Conservation (phyloP, 225 moss, liverwort and hornwort species). For the Pseudisothecium myosuroides region DNA sequence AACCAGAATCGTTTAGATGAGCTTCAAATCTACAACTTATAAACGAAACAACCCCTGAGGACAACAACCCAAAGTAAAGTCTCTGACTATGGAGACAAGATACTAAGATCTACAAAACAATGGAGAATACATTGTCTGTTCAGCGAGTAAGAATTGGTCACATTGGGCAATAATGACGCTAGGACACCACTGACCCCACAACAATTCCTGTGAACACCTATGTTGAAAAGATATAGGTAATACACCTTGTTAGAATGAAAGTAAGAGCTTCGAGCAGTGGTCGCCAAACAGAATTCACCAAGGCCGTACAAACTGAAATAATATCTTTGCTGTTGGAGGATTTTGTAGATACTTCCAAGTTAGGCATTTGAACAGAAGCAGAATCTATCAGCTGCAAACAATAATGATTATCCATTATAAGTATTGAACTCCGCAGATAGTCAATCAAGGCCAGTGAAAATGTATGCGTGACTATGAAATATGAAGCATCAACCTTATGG, state of each 20-base stretch:
- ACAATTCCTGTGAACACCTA: background rate
- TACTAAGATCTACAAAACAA: background rate
- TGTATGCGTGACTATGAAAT: background rate
- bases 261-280: constrained; percentile 79
- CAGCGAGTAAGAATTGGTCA: background rate
- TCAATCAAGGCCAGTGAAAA: background rate
- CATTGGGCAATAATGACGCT: background rate
- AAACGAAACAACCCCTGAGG: background rate
- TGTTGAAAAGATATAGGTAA: background rate
- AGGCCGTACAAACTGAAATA: constrained; percentile 51
- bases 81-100: background rate
- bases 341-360: constrained; percentile 8
- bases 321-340: constrained; percentile 21
- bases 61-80: background rate
- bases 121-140: background rate
- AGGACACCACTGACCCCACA: background rate
- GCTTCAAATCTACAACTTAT: background rate
- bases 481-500: background rate
- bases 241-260: constrained; percentile 64
- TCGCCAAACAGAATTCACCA: constrained; percentile 88
- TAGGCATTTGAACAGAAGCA: background rate
- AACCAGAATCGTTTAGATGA: background rate
- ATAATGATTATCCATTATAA: background rate
- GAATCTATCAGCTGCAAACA: constrained; percentile 15
- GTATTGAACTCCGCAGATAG: background rate